A percentile compares a stretch with the other conserved stretches of the same genome.
Evolutionary conservation across 176 grass and related monocot species (phyloP).

Genomic region (Oryza coarctata): DNA sequence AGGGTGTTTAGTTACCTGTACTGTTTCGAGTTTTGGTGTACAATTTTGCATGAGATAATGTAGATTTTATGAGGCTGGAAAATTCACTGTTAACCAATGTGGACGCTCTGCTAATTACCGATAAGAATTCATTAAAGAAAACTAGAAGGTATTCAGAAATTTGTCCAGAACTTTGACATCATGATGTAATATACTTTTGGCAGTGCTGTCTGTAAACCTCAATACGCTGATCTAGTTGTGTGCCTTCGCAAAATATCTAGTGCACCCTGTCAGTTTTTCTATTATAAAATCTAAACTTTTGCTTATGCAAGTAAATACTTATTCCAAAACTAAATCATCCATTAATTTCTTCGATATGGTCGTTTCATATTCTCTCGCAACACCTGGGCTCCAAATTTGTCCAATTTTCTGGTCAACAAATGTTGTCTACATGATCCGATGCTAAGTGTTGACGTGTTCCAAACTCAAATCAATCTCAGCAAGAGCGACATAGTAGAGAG

Average conservation of each 20-base stretch:
- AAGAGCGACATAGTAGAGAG: too few relatives aligned
- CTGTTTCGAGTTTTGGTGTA: not conserved
- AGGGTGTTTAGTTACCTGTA: not conserved
- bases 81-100: not conserved
- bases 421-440: too few relatives aligned
- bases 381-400: not conserved
- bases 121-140: not conserved
- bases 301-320: not conserved
- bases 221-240: not conserved
- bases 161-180: not conserved
- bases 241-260: not conserved
- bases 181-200: not conserved
- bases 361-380: not conserved
- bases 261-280: not conserved
- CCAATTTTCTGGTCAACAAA: not conserved
- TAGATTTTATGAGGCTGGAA: not conserved
- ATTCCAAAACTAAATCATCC: not conserved
- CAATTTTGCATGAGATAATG: constrained; percentile 22
- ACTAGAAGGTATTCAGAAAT: not conserved
- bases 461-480: too few relatives aligned
- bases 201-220: not conserved
- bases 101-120: not conserved
- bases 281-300: not conserved
- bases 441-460: too few relatives aligned
- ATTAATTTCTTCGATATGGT: not conserved